Conservation (phyloP, 2,329 filamentous ascomycete genomes). For the Talaromyces rugulosus region DNA sequence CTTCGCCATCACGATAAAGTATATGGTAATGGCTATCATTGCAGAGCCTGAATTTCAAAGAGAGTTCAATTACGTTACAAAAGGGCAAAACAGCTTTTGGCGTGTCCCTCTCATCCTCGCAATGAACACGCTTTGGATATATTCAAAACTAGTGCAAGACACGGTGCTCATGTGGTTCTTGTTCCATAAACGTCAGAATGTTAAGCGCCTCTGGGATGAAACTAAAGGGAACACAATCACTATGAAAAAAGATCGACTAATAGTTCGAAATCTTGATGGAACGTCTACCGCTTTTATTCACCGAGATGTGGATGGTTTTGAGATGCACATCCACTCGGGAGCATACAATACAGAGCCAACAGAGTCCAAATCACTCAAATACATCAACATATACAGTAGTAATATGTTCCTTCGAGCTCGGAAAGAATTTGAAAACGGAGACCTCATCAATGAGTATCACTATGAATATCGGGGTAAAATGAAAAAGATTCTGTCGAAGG, state of each 20-base stretch:
- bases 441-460: slow-evolving; percentile 44
- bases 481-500: slow-evolving; percentile 21
- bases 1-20: slow-evolving; percentile 43
- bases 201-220: slow-evolving; percentile 45
- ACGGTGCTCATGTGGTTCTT: slow-evolving; percentile 44
- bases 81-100: slow-evolving; percentile 29
- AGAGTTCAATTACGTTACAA: slow-evolving; percentile 45
- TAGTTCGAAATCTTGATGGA: slow-evolving; percentile 47
- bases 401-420: slow-evolving; percentile 43
- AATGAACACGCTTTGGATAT: slow-evolving; percentile 48
- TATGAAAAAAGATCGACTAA: slow-evolving; percentile 43
- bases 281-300: slow-evolving; percentile 50
- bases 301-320: slow-evolving; percentile 34
- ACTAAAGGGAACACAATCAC: slow-evolving; percentile 48
- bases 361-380: slow-evolving; percentile 37
- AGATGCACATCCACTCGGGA: slow-evolving; percentile 36
- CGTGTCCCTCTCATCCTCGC: slow-evolving; percentile 36
- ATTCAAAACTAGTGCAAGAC: slow-evolving; percentile 43
- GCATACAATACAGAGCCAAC: slow-evolving; percentile 45
- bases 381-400: slow-evolving; percentile 46
- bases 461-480: slow-evolving; percentile 42
- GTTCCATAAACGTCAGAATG: slow-evolving; percentile 47
- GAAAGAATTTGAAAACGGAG: slow-evolving; percentile 43
- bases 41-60: slow-evolving; percentile 51
- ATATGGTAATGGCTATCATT: slow-evolving; percentile 47